phyloP scores from a whole-genome alignment of 1,284 basidiomycete genomes.

The Somion occarium region DNA sequence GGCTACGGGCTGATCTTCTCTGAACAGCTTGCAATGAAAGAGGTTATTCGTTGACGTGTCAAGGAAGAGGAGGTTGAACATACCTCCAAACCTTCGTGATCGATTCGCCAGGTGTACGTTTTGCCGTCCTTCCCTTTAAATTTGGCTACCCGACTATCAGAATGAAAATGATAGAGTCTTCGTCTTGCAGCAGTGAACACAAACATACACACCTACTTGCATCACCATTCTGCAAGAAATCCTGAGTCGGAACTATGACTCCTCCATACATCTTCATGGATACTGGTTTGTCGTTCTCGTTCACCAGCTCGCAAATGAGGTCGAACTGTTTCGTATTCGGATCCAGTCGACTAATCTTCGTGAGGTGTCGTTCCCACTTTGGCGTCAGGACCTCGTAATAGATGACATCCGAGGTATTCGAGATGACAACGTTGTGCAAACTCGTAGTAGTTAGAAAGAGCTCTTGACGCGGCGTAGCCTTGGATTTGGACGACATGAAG shows the following conservation, averaged over 20 bases:
- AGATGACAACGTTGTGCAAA: constrained; percentile 34
- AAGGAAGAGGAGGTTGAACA: neutral
- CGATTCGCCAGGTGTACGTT: constrained; percentile 28
- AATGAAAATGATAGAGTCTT: too few species aligned
- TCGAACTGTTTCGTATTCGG: constrained; percentile 30
- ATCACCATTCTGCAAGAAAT: constrained; percentile 26
- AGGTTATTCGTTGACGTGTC: neutral
- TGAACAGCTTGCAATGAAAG: constrained; percentile 21
- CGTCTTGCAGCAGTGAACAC: too few species aligned
- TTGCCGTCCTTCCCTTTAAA: constrained; percentile 30
- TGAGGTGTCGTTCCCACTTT: constrained; percentile 33
- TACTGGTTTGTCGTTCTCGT: constrained; percentile 27
- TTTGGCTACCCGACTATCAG: constrained; percentile 20
- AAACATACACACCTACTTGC: too few species aligned
- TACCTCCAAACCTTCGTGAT: constrained; percentile 27
- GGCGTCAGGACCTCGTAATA: constrained; percentile 41
- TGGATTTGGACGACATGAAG: constrained; percentile 2
- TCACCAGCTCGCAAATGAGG: constrained; percentile 30
- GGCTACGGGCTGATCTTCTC: constrained; percentile 30
- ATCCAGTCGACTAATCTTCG: constrained; percentile 32
- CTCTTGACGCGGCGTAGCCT: constrained; percentile 24
- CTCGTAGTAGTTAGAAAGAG: constrained; percentile 36
- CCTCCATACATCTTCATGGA: constrained; percentile 26
- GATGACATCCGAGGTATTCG: constrained; percentile 33
- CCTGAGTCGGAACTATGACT: constrained; percentile 22